phyloP scores from a whole-genome alignment of 257 asterid species.

The Solanum habrochaites region DNA sequence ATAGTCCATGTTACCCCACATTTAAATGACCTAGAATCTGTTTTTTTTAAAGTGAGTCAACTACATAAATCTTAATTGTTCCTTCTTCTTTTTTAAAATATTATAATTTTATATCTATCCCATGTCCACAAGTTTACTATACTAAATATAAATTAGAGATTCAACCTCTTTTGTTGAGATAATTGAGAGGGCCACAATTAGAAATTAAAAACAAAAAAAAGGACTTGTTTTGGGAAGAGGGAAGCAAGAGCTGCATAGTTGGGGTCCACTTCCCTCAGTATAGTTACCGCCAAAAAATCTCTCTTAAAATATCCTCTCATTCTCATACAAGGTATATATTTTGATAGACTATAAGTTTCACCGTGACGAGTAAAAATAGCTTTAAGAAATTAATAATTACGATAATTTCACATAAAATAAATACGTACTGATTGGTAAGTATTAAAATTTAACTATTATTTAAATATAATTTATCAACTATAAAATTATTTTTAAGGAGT shows the following conservation, averaged over 20 bases:
- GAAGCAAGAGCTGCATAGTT: conserved; percentile 8
- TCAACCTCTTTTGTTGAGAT: not conserved
- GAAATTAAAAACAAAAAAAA: not conserved
- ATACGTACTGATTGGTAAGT: not conserved
- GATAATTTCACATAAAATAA: not conserved
- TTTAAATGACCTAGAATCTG: not conserved
- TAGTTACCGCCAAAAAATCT: conserved; percentile 9
- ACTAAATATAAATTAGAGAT: not conserved
- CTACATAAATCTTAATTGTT: not conserved
- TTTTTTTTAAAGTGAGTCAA: not conserved
- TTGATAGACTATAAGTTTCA: not conserved
- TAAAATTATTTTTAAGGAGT: not conserved
- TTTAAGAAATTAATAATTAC: too few relatives aligned
- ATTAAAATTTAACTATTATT: not conserved
- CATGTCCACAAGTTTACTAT: not conserved
- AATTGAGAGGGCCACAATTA: not conserved
- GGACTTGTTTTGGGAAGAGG: conserved; percentile 26
- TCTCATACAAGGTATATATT: too few relatives aligned
- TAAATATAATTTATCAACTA: not conserved
- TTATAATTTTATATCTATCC: not conserved
- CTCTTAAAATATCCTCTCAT: not conserved
- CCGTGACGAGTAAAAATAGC: not conserved
- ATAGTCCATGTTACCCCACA: not conserved
- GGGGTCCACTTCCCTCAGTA: conserved; percentile 26
- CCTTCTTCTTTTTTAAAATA: not conserved